A percentile compares a stretch with the other conserved stretches of the same genome.
Evolutionary conservation across 2,329 filamentous ascomycete genomes (phyloP).

Genomic region (Drechslera avenae): DNA sequence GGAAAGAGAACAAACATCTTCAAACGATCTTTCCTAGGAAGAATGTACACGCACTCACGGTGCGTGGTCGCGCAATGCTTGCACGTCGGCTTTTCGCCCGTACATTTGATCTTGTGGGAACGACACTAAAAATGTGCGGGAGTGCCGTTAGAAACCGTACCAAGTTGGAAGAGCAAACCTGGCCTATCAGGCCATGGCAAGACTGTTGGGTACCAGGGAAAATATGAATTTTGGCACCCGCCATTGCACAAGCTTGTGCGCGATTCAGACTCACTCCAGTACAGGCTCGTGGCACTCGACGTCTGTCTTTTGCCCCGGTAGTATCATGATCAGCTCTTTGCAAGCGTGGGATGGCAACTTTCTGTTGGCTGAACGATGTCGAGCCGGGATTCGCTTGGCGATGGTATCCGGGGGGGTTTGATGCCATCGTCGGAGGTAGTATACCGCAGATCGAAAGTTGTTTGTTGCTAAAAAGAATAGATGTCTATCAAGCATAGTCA

Average conservation of each 20-base stretch:
- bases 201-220: not conserved
- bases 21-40: slow-evolving; percentile 47
- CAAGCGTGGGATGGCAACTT: slow-evolving; percentile 43
- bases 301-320: slow-evolving; percentile 25
- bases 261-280: slow-evolving; percentile 30
- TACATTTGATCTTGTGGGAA: slow-evolving; percentile 50
- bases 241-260: not conserved
- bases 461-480: slow-evolving; percentile 9
- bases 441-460: slow-evolving; percentile 6
- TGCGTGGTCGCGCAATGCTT: slow-evolving; percentile 43
- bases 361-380: slow-evolving; percentile 20
- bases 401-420: slow-evolving; percentile 11
- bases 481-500: slow-evolving; percentile 7
- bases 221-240: not conserved
- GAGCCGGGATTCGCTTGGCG: slow-evolving; percentile 10
- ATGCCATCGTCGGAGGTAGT: slow-evolving; percentile 16
- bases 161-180: not conserved
- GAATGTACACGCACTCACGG: slow-evolving; percentile 47
- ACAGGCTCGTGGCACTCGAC: slow-evolving; percentile 37
- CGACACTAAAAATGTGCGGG: slow-evolving; percentile 37
- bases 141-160: slow-evolving; percentile 16
- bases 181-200: slow-evolving; percentile 6
- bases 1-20: slow-evolving; percentile 37
- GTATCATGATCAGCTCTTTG: slow-evolving; percentile 20
- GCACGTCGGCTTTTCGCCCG: slow-evolving; percentile 45